Percentiles rank a stretch among this genome's conserved stretches.
These are phyloP conservation scores for Boechera divaricarpa DNA, from an alignment of 345 rosid genomes.

Conservation along the genomic window DNA sequence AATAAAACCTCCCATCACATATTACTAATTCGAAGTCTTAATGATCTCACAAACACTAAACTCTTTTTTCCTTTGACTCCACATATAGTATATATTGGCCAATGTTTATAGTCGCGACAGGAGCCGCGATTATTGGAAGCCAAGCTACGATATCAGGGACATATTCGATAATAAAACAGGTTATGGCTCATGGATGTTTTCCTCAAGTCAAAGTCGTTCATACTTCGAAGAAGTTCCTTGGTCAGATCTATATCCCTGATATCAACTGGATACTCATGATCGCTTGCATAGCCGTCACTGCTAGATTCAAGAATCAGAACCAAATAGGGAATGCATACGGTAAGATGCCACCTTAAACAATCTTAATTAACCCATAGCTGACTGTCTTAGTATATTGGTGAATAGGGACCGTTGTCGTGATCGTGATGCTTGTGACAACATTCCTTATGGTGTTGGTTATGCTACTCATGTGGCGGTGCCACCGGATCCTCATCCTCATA, in stretches of 20 bases:
- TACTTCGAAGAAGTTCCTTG: slow-evolving; percentile 71
- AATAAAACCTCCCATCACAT: no score
- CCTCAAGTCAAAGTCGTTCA: slow-evolving; percentile 78
- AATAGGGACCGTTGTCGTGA: slow-evolving; percentile 67
- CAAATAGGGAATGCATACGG: slow-evolving; percentile 84
- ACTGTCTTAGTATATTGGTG: slow-evolving; percentile 21
- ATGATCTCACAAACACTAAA: not conserved
- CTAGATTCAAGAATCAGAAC: slow-evolving; percentile 67
- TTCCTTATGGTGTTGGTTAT: slow-evolving; percentile 64
- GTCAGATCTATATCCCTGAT: slow-evolving; percentile 73
- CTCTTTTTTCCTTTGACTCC: slow-evolving; percentile 20
- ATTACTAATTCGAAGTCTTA: not conserved
- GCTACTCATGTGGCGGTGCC: slow-evolving; percentile 78
- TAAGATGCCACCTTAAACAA: slow-evolving; percentile 31
- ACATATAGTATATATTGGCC: slow-evolving; percentile 74
- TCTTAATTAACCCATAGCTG: not conserved
- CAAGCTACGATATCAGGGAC: slow-evolving; percentile 81
- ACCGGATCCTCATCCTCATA: slow-evolving; percentile 62
- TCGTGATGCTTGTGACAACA: slow-evolving; percentile 75
- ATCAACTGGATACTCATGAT: slow-evolving; percentile 80
- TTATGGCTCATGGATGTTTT: slow-evolving; percentile 73
- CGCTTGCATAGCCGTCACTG: slow-evolving; percentile 70
- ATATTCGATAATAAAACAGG: slow-evolving; percentile 75
- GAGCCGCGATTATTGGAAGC: slow-evolving; percentile 72
- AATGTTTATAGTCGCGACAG: slow-evolving; percentile 61